Base-by-base conservation (phyloP, 371 early-diverging fungal species). In the Zychaea mexicana region DNA sequence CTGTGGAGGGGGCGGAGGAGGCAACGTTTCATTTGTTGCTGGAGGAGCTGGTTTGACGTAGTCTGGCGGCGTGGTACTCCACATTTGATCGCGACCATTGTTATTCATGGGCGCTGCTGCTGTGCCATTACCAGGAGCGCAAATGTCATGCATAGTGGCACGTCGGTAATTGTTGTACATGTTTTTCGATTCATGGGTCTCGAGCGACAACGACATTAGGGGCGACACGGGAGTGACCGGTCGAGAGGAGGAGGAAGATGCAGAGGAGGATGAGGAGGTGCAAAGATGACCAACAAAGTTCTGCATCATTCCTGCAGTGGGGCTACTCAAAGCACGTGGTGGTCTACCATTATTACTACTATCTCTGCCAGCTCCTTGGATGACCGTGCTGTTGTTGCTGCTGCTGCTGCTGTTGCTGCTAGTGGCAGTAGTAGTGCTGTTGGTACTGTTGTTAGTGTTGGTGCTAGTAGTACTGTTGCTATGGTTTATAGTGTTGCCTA, bases 141-240 rank as follows among this genome's bases (percentile, higher is more conserved):
- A 0, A 19, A 24, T 49, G 49, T 49, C 49, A 49, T 49, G 49
- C 49, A 49, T 49, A 8, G 49, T 49, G 26, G 49, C 49, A 24
- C 49, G 49, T 22, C 49, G 49, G 26, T 22, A 49, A 49, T 49
- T 19, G 22, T 10, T 49, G n/a, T 49, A 49, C 49, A 49, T 49
- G 49, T 49, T 49, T 49, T 49, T 49, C n/a, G 49, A 49, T 49
- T 61, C 53, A 31, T 53, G 49, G 22, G 26, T 8, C 12, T 45
- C 62, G 31, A 42, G 32, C 22, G 39, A 46, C 22, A 39, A 36
- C 12, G 46, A 38, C 62, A 39, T 61, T 24, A 61, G 54, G 62
- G 62, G 62, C 19, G 62, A 61, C 30, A 61, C 54, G 19, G 62
- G 62, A 53, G 62, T 61, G 53, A 61, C 46, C 36, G 62, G 62